These are phyloP conservation scores for Xylariaceae sp. DNA, from an alignment of 2,329 filamentous ascomycete genomes.

Conservation along the genomic window DNA sequence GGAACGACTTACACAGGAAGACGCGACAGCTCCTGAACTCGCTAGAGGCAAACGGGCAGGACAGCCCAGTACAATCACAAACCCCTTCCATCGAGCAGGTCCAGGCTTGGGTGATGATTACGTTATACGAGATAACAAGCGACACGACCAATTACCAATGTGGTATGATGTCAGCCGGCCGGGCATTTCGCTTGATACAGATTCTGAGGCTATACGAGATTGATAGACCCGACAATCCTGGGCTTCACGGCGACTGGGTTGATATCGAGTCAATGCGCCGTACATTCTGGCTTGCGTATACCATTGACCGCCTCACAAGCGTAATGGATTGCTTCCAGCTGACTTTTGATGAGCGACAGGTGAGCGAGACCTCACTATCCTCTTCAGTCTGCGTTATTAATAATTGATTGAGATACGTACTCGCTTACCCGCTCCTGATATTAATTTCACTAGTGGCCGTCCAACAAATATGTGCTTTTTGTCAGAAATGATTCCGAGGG, in stretches of 20 bases:
- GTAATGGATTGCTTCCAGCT: slow-evolving; percentile 4
- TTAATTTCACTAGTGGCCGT: slow-evolving; percentile 5
- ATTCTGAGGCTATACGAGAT: slow-evolving; percentile 5
- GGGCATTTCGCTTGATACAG: slow-evolving; percentile 10
- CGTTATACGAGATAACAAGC: slow-evolving; percentile 7
- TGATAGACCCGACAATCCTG: not conserved
- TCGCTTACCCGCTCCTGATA: slow-evolving; percentile 7
- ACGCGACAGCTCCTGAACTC: slow-evolving; percentile 21
- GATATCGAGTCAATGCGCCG: slow-evolving; percentile 9
- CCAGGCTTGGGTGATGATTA: slow-evolving; percentile 10
- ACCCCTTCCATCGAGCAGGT: slow-evolving; percentile 4
- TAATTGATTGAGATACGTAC: slow-evolving; percentile 11
- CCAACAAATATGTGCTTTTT: slow-evolving; percentile 5
- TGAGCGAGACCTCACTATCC: slow-evolving; percentile 1
- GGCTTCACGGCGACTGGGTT: slow-evolving; percentile 8
- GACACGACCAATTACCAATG: slow-evolving; percentile 9
- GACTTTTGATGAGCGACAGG: slow-evolving; percentile 5
- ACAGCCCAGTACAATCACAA: no score
- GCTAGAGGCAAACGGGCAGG: slow-evolving; percentile 13
- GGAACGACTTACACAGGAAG: slow-evolving; percentile 19
- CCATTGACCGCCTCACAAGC: slow-evolving; percentile 11
- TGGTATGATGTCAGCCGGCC: slow-evolving; percentile 7
- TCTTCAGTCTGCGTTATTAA: no score
- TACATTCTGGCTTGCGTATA: slow-evolving; percentile 14
- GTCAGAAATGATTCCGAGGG: slow-evolving; percentile 1